Evolutionary conservation across 2,329 filamentous ascomycete species (phyloP), one percentile per base, ranked within the genome.

Genomic region (Gremmenia infestans): DNA sequence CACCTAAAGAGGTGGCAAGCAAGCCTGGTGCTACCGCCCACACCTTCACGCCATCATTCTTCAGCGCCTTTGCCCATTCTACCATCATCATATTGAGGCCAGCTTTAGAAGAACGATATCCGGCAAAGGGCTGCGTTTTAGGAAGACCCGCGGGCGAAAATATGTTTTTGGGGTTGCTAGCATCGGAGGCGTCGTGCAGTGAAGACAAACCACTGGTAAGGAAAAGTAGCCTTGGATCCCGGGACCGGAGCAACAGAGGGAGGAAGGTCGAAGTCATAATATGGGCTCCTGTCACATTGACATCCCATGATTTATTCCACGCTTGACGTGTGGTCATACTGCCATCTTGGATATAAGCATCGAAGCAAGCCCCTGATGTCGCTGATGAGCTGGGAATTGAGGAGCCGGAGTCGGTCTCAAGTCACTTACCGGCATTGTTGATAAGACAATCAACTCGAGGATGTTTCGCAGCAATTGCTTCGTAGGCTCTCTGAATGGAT

Each of bases 11-110:
- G 0, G 78, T 81, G 0, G 74, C 77, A 43, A 81, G 61, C 42
- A 75, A 72, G 0, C 78, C 79, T 0, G 78, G 79, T 5, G 71
- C 74, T 12, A 81, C 65, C 22, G 65, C 63, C 69, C 71, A 81
- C 0, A 77, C 74, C 63, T 77, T 79, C 7, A 81, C 76, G 0
- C 77, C 76, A 42, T 81, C 78, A 1, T 72, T 71, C 43, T 67
- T 70, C 25, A 81, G 66, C 1, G 71, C 57, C 37, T 72, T 69
- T 36, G 64, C 51, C 72, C 72, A 78, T 55, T 77, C 72, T 6
- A 71, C 67, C 74, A 77, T 75, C 57, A 78, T 54, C 76, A 78
- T 78, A 58, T 78, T 78, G 50, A 78, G 60, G 0, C 72, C 75
- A 3, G 70, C 71, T 64, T 79, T 78, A 23, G 66, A 61, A 23